Evolutionary conservation across 768 basidiomycete species (phyloP).

Genomic region (Amanita inopinata): DNA sequence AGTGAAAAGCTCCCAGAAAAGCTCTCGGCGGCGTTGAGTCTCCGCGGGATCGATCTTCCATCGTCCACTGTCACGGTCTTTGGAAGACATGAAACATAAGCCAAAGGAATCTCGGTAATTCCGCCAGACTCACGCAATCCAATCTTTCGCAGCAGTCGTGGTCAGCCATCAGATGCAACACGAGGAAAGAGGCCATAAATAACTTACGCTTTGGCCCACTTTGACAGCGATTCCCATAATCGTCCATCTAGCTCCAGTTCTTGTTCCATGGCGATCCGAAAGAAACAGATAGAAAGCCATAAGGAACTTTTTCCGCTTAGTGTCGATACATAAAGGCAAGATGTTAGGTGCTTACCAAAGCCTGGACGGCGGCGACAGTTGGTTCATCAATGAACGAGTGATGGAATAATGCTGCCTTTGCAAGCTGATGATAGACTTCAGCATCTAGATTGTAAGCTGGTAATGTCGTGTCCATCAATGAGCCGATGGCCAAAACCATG

Average conservation of each 20-base stretch:
- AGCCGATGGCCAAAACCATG: constrained; percentile 59
- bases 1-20: constrained; percentile 60
- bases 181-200: constrained; percentile 13
- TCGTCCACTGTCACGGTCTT: constrained; percentile 63
- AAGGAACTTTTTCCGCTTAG: constrained; percentile 34
- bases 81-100: constrained; percentile 10
- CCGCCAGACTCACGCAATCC: constrained; percentile 46
- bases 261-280: constrained; percentile 57
- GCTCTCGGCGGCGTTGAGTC: constrained; percentile 50
- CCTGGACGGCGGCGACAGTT: constrained; percentile 57
- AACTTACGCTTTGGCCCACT: constrained; percentile 58
- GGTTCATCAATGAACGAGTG: constrained; percentile 59
- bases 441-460: constrained; percentile 57
- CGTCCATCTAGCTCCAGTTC: constrained; percentile 55
- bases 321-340: neutral
- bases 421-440: constrained; percentile 61
- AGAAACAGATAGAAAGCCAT: constrained; percentile 67
- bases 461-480: constrained; percentile 46
- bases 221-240: constrained; percentile 64
- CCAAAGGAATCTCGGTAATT: neutral
- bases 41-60: constrained; percentile 54
- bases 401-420: constrained; percentile 55
- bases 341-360: constrained; percentile 36
- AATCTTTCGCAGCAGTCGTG: constrained; percentile 32
- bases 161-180: constrained; percentile 11